phyloP scores from a whole-genome alignment of 345 rosid genomes.

The Linum trigynum region DNA sequence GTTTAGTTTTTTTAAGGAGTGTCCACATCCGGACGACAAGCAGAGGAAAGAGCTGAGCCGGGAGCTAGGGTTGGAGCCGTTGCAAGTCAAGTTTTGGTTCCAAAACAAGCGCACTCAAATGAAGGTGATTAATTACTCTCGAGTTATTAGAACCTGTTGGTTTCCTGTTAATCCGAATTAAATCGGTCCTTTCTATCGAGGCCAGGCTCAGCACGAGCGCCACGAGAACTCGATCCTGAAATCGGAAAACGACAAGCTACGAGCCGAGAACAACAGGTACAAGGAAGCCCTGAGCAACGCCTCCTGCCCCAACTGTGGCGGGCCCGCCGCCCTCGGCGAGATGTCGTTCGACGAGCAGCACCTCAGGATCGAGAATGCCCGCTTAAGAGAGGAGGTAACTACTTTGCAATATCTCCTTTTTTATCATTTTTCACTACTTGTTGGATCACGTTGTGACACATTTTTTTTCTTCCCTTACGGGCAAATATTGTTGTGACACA shows the following conservation, averaged over 20 bases:
- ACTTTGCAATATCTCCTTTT: no score
- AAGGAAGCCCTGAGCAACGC: slow-evolving; percentile 43
- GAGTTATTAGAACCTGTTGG: no score
- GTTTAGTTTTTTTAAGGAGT: slow-evolving; percentile 73
- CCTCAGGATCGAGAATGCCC: slow-evolving; percentile 3
- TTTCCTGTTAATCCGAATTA: no score
- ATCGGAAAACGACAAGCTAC: slow-evolving; percentile 46
- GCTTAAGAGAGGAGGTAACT: slow-evolving; percentile 2
- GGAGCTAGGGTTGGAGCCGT: slow-evolving; percentile 88
- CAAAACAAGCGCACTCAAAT: slow-evolving; percentile 95
- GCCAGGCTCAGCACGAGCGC: slow-evolving; percentile 47
- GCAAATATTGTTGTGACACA: neutral
- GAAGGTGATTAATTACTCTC: slow-evolving; percentile 42
- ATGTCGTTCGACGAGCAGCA: slow-evolving; percentile 4
- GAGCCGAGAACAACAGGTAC: slow-evolving; percentile 41
- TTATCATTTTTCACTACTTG: neutral
- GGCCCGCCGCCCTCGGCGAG: slow-evolving; percentile 28
- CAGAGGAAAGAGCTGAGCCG: slow-evolving; percentile 78
- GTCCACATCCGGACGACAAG: slow-evolving; percentile 95
- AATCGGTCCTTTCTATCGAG: no score
- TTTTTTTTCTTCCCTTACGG: neutral
- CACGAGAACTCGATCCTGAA: slow-evolving; percentile 42
- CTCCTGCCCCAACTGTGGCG: slow-evolving; percentile 61
- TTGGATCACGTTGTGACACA: neutral
- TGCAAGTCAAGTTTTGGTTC: slow-evolving; percentile 99